Evolutionary conservation across 2,329 filamentous ascomycete genomes (phyloP), one percentile per base, ranked within the genome.

Genomic region (Tolypocladium paradoxum): DNA sequence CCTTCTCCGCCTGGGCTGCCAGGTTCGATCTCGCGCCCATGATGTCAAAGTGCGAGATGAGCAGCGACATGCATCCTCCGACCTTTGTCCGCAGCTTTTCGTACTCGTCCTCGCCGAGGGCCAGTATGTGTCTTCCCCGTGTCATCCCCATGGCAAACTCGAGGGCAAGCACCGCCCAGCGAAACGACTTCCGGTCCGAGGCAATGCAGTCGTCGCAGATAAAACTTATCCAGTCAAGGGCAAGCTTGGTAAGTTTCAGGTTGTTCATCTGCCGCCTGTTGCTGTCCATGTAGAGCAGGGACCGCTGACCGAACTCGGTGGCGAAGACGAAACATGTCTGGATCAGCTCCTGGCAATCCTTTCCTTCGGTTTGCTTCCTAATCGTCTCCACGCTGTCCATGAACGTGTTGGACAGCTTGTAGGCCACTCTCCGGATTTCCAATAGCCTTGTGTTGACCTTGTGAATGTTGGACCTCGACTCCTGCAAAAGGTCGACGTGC

Each of bases 81-180:
- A 99, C 93, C 69, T 96, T 97, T 54, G 83, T 78, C 46, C 92
- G 82, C 57, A 99, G 75, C 57, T 79, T 84, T 6, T 84, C 81
- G 66, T 96, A 99, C 64, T 99, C 92, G 40, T 87, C 82, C 54
- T 96, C 90, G 40, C 86, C 89, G 55, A 99, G 83, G 1, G 86
- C 88, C n/a, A 99, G 73, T 48, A 99, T 95, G 62, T 96, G 91
- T 55, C 91, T 85, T 12, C 93, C 93, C 51, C 90, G 82, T 0
- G 93, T 99, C 86, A 97, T 97, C 60, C 87, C 84, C 90, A 96
- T 97, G 51, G 91, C 89, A 66, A 97, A 96, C 66, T 99, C 93
- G 14, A 99, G 79, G 11, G 93, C 93, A 50, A 91, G 82, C 34
- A 99, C 95, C 8, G 93, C 90, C 93, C 93, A 99, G 59, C 91